phyloP scores from a whole-genome alignment of 176 grass and related monocot genomes.

The Tillandsia fasciculata region DNA sequence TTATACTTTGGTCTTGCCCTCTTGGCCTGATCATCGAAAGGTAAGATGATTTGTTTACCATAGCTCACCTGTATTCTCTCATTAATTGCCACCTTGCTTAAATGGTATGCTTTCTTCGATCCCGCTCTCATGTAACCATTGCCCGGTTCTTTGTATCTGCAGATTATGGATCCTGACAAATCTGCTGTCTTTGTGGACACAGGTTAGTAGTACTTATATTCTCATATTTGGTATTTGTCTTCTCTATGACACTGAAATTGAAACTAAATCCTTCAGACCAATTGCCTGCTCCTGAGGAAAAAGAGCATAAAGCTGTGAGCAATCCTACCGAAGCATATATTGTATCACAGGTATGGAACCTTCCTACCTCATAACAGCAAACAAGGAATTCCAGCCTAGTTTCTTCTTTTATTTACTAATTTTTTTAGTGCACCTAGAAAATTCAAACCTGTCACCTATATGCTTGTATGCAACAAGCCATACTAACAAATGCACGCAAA shows the following conservation, averaged over 20 bases:
- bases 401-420: background rate
- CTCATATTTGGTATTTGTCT: slow-evolving; percentile 13
- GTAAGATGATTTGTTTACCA: background rate
- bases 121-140: background rate
- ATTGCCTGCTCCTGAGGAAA: slow-evolving; percentile 59
- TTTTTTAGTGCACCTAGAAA: background rate
- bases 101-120: background rate
- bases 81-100: background rate
- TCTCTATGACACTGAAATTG: slow-evolving; percentile 12
- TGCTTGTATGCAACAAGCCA: too few relatives aligned
- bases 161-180: slow-evolving; percentile 75
- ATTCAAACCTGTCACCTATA: too few relatives aligned
- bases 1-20: too few relatives aligned
- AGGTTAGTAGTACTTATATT: slow-evolving; percentile 35
- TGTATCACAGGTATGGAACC: slow-evolving; percentile 56
- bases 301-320: slow-evolving; percentile 54
- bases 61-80: background rate
- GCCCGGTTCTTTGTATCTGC: slow-evolving; percentile 24
- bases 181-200: slow-evolving; percentile 64
- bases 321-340: slow-evolving; percentile 79
- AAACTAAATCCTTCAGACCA: slow-evolving; percentile 48
- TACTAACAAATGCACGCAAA: too few relatives aligned
- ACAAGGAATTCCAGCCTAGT: background rate
- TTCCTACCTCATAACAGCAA: background rate
- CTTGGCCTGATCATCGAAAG: background rate